These are phyloP conservation scores for Serendipita sp. DNA, from an alignment of 768 basidiomycete genomes.

Conservation along the genomic window DNA sequence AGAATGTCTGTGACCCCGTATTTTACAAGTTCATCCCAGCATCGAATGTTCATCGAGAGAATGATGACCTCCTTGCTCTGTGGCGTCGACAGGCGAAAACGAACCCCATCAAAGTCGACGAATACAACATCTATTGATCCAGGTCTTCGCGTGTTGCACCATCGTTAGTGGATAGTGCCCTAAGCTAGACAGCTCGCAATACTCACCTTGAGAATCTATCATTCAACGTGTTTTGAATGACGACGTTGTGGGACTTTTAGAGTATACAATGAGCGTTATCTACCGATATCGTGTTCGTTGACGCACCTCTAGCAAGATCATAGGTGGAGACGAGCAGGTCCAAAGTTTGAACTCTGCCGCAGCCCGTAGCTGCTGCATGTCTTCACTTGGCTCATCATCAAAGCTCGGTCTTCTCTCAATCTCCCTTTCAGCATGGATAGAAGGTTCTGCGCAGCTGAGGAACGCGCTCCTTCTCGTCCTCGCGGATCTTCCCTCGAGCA, in stretches of 20 bases:
- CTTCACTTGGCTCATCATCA: background rate
- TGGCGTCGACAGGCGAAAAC: slow-evolving; percentile 84
- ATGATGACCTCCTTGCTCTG: slow-evolving; percentile 66
- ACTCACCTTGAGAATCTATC: slow-evolving; percentile 78
- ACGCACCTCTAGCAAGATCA: slow-evolving; percentile 77
- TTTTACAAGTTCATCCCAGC: slow-evolving; percentile 83
- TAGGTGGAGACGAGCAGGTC: slow-evolving; percentile 19
- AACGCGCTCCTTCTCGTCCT: slow-evolving; percentile 11
- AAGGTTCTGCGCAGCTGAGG: slow-evolving; percentile 14
- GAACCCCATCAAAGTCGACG: slow-evolving; percentile 94
- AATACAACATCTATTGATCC: slow-evolving; percentile 87
- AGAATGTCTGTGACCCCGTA: slow-evolving; percentile 77
- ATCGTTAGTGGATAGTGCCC: slow-evolving; percentile 11
- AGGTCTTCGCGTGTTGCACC: slow-evolving; percentile 37
- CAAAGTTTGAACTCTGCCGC: background rate
- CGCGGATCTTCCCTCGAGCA: background rate
- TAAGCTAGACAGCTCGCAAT: slow-evolving; percentile 4
- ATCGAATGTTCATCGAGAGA: slow-evolving; percentile 93
- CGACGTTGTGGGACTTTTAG: slow-evolving; percentile 63
- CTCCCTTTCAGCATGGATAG: slow-evolving; percentile 16
- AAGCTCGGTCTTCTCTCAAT: background rate
- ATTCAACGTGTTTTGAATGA: slow-evolving; percentile 76
- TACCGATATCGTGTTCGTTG: background rate
- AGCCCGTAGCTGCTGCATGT: background rate
- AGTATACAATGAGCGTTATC: background rate